Percentiles rank a stretch among this genome's conserved stretches.
Conservation (phyloP, 73 alveolate species). For the Durusdinium trenchii region DNA sequence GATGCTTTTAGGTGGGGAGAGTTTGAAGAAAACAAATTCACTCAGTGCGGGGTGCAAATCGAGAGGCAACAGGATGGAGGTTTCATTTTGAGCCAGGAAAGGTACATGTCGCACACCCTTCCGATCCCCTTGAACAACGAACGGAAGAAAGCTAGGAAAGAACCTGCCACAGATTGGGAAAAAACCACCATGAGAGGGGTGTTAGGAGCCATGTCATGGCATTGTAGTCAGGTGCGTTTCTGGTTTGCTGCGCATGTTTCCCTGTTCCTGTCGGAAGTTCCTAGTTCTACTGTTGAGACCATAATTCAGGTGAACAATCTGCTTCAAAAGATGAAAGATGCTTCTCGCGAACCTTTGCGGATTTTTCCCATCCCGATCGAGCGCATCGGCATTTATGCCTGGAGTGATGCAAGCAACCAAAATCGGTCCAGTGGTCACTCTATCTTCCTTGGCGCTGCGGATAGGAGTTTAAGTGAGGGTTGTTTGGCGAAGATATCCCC, state of each 20-base stretch:
- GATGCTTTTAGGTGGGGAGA: slow-evolving; percentile 38
- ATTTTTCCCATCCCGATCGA: background rate
- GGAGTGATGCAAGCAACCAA: slow-evolving; percentile 31
- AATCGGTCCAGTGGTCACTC: background rate
- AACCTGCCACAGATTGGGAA: background rate
- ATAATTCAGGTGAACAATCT: background rate
- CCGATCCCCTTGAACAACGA: background rate
- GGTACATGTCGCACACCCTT: slow-evolving; percentile 9
- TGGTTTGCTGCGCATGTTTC: background rate
- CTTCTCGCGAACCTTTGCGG: slow-evolving; percentile 4
- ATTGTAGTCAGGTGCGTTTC: slow-evolving; percentile 1
- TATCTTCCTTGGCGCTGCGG: too few relatives aligned
- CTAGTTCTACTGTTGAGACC: slow-evolving; percentile 4
- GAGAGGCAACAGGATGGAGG: background rate
- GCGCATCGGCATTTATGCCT: background rate
- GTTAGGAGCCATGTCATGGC: slow-evolving; percentile 60
- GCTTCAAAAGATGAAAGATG: slow-evolving; percentile 15
- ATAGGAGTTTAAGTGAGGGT: too few relatives aligned
- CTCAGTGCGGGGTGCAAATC: slow-evolving; percentile 52
- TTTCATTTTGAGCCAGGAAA: background rate
- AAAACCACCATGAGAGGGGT: slow-evolving; percentile 1
- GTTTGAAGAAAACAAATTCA: slow-evolving; percentile 12
- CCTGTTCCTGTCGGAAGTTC: slow-evolving; percentile 31
- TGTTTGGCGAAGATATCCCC: too few relatives aligned
- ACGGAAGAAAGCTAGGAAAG: background rate